phyloP scores from a whole-genome alignment of 352 stramenopile genomes.

The Globisporangium okanoganense region DNA sequence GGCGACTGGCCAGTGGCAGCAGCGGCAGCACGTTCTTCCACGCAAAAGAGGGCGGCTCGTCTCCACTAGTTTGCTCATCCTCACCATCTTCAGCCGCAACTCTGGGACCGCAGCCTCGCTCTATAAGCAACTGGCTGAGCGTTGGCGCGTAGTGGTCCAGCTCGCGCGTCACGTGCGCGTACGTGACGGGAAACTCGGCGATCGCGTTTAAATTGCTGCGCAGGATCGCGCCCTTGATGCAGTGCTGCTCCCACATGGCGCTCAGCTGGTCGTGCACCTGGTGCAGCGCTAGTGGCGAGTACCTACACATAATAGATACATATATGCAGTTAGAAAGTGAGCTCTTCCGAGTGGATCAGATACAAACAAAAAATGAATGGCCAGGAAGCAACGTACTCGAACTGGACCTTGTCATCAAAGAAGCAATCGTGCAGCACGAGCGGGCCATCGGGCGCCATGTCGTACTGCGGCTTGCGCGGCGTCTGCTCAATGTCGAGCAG shows the following conservation, averaged over 20 bases:
- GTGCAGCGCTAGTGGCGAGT: conserved; percentile 72
- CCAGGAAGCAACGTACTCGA: conserved; percentile 35
- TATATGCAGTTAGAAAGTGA: background rate
- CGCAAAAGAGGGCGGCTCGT: conserved; percentile 8
- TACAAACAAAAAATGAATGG: conserved; percentile 17
- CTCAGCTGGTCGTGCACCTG: conserved; percentile 80
- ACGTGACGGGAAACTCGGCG: conserved; percentile 38
- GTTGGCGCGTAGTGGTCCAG: conserved; percentile 72
- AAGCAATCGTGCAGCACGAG: conserved; percentile 97
- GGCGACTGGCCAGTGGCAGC: conserved; percentile 48
- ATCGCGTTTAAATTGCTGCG: conserved; percentile 69
- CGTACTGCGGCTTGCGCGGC: conserved; percentile 91
- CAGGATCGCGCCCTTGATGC: conserved; percentile 67
- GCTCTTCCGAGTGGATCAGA: background rate
- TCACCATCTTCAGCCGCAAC: background rate
- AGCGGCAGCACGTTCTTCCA: conserved; percentile 63
- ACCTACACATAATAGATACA: conserved; percentile 29
- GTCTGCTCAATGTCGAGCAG: conserved; percentile 92
- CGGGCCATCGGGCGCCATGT: conserved; percentile 92
- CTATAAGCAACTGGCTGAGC: conserved; percentile 71
- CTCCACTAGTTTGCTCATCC: conserved; percentile 7
- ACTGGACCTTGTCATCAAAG: conserved; percentile 85
- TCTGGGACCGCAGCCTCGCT: conserved; percentile 26
- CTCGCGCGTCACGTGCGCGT: conserved; percentile 45
- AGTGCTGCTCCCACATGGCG: conserved; percentile 80